Conservation (phyloP, 768 basidiomycete species). For the Strobilomyces dryophilus region DNA sequence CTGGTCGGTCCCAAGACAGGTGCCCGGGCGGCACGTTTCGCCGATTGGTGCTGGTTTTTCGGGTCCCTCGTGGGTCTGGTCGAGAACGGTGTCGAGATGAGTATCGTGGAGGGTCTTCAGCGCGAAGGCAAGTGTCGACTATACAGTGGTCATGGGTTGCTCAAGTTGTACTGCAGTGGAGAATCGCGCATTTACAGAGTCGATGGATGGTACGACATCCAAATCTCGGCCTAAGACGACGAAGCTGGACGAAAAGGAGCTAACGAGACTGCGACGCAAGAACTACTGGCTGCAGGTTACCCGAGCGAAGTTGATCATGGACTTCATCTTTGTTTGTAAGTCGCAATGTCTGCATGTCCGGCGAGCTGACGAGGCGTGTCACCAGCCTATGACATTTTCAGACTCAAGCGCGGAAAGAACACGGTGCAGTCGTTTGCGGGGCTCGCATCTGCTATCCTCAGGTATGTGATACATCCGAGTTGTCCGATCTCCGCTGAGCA, state of each 20-base stretch:
- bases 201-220: constrained; percentile 63
- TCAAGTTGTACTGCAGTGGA: constrained; percentile 47
- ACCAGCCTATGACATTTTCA: constrained; percentile 78
- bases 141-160: neutral
- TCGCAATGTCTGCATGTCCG: constrained; percentile 17
- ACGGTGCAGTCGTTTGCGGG: constrained; percentile 64
- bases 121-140: constrained; percentile 47
- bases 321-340: constrained; percentile 84
- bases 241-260: constrained; percentile 67
- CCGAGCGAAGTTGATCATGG: constrained; percentile 72
- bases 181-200: constrained; percentile 67
- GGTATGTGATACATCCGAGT: constrained; percentile 41
- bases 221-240: constrained; percentile 59
- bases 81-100: constrained; percentile 77
- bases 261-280: constrained; percentile 61
- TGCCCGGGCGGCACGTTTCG: constrained; percentile 65
- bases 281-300: constrained; percentile 74
- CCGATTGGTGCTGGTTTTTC: constrained; percentile 86
- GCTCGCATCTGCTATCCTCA: constrained; percentile 65
- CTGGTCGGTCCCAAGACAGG: constrained; percentile 63
- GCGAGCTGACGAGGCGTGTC: constrained; percentile 6
- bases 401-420: constrained; percentile 55
- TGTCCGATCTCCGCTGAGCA: neutral
- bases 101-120: constrained; percentile 60
- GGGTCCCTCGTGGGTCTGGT: constrained; percentile 77